Evolutionary conservation across 2,329 filamentous ascomycete genomes (phyloP).

Genomic region (Colletotrichum truncatum): DNA sequence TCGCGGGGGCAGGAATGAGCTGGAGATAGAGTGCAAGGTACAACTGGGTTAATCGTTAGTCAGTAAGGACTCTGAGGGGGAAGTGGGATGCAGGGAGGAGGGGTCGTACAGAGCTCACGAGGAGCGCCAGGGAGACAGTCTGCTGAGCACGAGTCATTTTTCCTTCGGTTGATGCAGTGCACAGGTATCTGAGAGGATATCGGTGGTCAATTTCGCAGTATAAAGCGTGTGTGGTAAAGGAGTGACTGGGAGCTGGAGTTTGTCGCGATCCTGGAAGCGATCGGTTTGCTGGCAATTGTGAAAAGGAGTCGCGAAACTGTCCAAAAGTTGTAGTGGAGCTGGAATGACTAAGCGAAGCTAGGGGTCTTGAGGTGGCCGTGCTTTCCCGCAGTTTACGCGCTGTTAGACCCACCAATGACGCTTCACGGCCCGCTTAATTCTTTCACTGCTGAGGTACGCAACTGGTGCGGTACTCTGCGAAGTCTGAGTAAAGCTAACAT

Average conservation of each 20-base stretch:
- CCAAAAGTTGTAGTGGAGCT: slow-evolving; percentile 9
- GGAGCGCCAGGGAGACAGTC: slow-evolving; percentile 86
- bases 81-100: not conserved
- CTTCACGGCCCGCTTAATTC: not conserved
- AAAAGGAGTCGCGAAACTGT: slow-evolving; percentile 34
- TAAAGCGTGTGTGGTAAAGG: not conserved
- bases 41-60: slow-evolving; percentile 64
- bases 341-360: not conserved
- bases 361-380: not conserved
- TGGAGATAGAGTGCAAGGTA: slow-evolving; percentile 89
- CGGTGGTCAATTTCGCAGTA: too few relatives aligned
- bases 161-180: slow-evolving; percentile 32
- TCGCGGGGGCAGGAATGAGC: slow-evolving; percentile 80
- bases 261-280: slow-evolving; percentile 5
- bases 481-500: too few relatives aligned
- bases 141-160: slow-evolving; percentile 95
- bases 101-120: slow-evolving; percentile 82
- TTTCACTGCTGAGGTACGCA: too few relatives aligned
- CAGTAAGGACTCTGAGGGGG: slow-evolving; percentile 17
- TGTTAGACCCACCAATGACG: not conserved
- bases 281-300: not conserved
- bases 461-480: too few relatives aligned
- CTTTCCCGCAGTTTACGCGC: not conserved
- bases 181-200: not conserved
- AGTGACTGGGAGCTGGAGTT: slow-evolving; percentile 23